Base-by-base conservation (phyloP, 2,329 filamentous ascomycete genomes). In the Xylariaceae sp. region DNA sequence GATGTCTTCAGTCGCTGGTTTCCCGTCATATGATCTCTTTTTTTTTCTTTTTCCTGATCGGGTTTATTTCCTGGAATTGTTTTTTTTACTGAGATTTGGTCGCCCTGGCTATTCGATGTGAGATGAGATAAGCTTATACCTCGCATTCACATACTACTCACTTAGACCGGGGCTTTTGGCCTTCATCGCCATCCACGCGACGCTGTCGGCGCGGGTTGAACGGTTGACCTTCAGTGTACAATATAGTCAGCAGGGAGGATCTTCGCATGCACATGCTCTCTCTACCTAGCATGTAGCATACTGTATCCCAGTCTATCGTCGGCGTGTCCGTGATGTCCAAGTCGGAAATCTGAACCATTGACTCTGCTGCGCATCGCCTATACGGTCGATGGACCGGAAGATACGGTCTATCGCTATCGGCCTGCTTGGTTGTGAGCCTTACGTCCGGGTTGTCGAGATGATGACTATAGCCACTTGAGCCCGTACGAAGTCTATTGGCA, bases 71-170 rank as follows among this genome's bases (percentile, higher is more conserved):
- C 29, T n/a, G n/a, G 36, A 55, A 10, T 40, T 26, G 26, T 26
- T 26, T 4, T 26, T 26, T 26, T 26, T 26, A 8, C 26, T 26
- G 26, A 26, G 4, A 26, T 26, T 40, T 40, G n/a, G 9, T 19
- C n/a, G 37, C 3, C n/a, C 6, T 18, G 37, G 16, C 36, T 26
- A 26, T 26, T 40, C 18, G 5, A 40, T 40, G 37, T 40, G n/a
- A 46, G 49, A 56, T 58, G 56, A 58, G 54, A 53, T 58, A 56
- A 58, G 56, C 56, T 58, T 58, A 58, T 58, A 54, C 54, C 54
- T 5, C 41, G 8, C 37, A 5, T 19, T 19, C 37, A 6, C 45
- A 22, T 22, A 19, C 13, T 19, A n/a, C 21, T 34, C 5, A 34
- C 13, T 12, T 15, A 3, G 30, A 46, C 41, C 42, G 18, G 21